Evolutionary conservation across 176 grass and related monocot species (phyloP).

Genomic region (Musa itinerans): DNA sequence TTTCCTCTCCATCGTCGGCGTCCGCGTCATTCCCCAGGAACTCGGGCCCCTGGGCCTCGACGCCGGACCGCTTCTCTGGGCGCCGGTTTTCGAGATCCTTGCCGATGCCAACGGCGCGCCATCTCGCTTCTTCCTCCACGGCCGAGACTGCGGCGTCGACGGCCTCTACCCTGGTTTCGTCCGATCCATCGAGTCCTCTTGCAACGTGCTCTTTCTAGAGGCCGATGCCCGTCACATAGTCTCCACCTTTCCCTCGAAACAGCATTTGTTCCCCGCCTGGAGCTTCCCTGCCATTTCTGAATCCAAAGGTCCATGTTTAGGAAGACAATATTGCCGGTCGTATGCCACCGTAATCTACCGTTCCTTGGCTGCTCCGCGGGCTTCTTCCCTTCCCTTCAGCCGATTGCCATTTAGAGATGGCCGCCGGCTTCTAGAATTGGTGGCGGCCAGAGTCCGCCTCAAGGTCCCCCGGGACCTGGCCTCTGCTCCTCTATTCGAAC

Average conservation of each 20-base stretch:
- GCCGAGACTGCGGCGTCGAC: slow-evolving; percentile 18
- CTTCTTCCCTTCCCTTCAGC: slow-evolving; percentile 14
- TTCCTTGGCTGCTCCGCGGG: slow-evolving; percentile 24
- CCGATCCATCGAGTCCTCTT: slow-evolving; percentile 30
- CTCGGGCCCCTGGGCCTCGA: slow-evolving; percentile 29
- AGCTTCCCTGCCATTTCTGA: slow-evolving; percentile 33
- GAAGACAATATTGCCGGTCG: not conserved
- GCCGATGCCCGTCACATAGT: slow-evolving; percentile 15
- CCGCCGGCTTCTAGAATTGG: slow-evolving; percentile 30
- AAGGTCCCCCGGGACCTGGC: slow-evolving; percentile 48
- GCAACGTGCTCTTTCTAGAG: slow-evolving; percentile 74
- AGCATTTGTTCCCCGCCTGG: not conserved
- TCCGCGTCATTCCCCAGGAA: slow-evolving; percentile 63
- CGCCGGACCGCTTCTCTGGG: slow-evolving; percentile 39
- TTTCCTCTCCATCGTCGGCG: slow-evolving; percentile 62
- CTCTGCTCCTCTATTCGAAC: slow-evolving; percentile 46
- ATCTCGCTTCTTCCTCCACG: slow-evolving; percentile 67
- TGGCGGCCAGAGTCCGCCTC: slow-evolving; percentile 27
- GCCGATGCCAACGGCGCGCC: slow-evolving; percentile 43
- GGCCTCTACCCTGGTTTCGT: slow-evolving; percentile 45
- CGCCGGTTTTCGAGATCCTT: slow-evolving; percentile 77
- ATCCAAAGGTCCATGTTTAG: not conserved
- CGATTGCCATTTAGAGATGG: slow-evolving; percentile 34
- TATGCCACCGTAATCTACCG: slow-evolving; percentile 19
- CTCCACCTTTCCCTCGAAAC: not conserved